phyloP scores from a whole-genome alignment of 1,139 yeast species.

The Blastobotrys aristatus region DNA sequence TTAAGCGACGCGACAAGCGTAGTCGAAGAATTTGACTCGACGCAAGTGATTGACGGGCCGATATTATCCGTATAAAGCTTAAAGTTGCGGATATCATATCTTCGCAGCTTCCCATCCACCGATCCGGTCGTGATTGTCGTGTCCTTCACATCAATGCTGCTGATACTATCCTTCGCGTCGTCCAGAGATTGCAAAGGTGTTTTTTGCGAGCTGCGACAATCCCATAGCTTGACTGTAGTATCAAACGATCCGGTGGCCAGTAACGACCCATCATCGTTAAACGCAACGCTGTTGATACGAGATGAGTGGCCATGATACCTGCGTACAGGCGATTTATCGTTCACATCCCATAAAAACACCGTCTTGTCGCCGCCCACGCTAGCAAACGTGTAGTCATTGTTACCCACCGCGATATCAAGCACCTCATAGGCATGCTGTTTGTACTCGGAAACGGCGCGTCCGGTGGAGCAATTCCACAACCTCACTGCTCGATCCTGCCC shows the following conservation, averaged over 20 bases:
- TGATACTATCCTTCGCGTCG: constrained; percentile 36
- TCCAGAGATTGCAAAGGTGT: constrained; percentile 33
- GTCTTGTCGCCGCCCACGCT: constrained; percentile 38
- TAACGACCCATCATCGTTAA: constrained; percentile 29
- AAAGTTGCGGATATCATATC: constrained; percentile 35
- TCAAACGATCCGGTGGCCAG: constrained; percentile 35
- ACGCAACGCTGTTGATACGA: constrained; percentile 31
- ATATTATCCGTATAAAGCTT: constrained; percentile 28
- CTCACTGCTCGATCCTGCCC: constrained; percentile 33
- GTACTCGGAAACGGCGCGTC: constrained; percentile 25
- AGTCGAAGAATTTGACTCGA: constrained; percentile 21
- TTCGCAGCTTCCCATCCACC: constrained; percentile 34
- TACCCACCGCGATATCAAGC: constrained; percentile 30
- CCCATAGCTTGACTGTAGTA: constrained; percentile 37
- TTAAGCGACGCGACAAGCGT: constrained; percentile 30
- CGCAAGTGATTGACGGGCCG: constrained; percentile 32
- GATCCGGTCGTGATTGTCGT: constrained; percentile 34
- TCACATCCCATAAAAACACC: constrained; percentile 35
- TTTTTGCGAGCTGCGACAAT: constrained; percentile 25
- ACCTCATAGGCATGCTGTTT: constrained; percentile 33
- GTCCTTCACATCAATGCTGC: constrained; percentile 27
- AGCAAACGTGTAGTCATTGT: constrained; percentile 32
- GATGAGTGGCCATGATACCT: constrained; percentile 33
- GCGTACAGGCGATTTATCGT: constrained; percentile 26
- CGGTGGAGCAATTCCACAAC: constrained; percentile 32